Conservation (phyloP, 2,329 filamentous ascomycete species). For the Pseudocercospora macadamiae region DNA sequence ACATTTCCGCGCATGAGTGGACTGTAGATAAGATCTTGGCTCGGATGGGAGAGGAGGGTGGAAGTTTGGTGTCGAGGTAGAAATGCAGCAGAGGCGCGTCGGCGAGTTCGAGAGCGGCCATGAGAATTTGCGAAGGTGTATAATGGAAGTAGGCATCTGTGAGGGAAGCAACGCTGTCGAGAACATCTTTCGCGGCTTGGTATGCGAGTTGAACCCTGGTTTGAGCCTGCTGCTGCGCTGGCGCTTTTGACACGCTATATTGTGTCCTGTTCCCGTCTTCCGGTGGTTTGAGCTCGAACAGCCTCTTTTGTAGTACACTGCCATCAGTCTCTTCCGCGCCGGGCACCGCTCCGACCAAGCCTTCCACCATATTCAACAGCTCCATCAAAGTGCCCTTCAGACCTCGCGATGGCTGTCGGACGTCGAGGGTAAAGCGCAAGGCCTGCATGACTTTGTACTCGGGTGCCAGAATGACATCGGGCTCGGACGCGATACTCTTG, state of each 20-base stretch:
- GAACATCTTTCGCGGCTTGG: constrained; percentile 69
- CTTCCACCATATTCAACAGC: constrained; percentile 67
- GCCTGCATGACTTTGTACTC: constrained; percentile 94
- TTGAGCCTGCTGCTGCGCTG: constrained; percentile 30
- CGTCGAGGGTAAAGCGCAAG: constrained; percentile 89
- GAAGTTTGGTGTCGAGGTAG: constrained; percentile 50
- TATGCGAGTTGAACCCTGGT: constrained; percentile 67
- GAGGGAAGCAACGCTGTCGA: constrained; percentile 74
- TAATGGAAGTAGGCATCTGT: constrained; percentile 98
- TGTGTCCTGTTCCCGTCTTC: constrained; percentile 22
- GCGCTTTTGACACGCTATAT: constrained; percentile 24
- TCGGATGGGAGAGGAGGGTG: constrained; percentile 28
- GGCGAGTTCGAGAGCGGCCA: constrained; percentile 75
- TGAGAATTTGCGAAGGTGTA: constrained; percentile 90
- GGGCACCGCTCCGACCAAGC: constrained; percentile 51
- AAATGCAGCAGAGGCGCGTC: constrained; percentile 65
- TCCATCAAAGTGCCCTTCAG: constrained; percentile 87
- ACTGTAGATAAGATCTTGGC: constrained; percentile 45
- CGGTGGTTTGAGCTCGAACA: constrained; percentile 25
- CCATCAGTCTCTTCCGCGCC: constrained; percentile 25
- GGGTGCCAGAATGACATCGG: constrained; percentile 72
- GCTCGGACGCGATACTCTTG: constrained; percentile 61
- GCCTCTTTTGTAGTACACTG: constrained; percentile 25
- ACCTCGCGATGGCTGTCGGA: constrained; percentile 85
- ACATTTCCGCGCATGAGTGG: constrained; percentile 43